Conservation (phyloP, 73 alveolate genomes). For the Stentor roeselii region DNA sequence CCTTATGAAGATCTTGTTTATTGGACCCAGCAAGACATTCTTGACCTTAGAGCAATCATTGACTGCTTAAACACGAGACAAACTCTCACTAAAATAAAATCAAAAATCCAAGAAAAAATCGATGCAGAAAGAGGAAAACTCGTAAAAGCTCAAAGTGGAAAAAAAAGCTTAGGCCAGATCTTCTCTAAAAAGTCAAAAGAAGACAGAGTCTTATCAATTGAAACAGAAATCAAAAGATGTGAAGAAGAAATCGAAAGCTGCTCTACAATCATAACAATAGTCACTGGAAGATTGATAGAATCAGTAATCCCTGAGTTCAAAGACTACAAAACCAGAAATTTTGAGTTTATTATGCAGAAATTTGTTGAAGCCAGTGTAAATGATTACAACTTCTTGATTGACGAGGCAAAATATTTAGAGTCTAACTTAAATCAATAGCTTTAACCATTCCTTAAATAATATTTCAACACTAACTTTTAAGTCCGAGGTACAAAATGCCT, state of each 20-base stretch:
- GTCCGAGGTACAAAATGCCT: too few species aligned
- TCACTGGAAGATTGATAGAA: neutral
- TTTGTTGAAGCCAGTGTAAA: neutral
- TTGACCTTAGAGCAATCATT: constrained; percentile 5
- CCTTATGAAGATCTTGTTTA: constrained; percentile 13
- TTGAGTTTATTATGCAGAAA: neutral
- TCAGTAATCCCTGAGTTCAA: neutral
- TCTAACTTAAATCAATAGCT: neutral
- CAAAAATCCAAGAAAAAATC: neutral
- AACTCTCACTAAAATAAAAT: neutral
- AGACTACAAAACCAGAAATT: neutral
- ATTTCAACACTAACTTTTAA: too few species aligned
- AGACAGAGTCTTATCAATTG: neutral
- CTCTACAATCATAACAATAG: too few species aligned
- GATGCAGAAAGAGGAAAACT: neutral
- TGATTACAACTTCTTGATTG: neutral
- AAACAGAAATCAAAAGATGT: neutral
- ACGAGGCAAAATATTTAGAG: neutral
- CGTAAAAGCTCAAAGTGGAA: neutral
- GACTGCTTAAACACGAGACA: neutral
- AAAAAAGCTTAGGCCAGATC: neutral
- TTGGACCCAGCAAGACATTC: constrained; percentile 4
- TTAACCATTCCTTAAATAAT: too few species aligned
- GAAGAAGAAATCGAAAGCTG: constrained; percentile 4
- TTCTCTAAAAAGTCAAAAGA: neutral